phyloP scores from a whole-genome alignment of 441 rosid genomes.

The Viola pubescens region DNA sequence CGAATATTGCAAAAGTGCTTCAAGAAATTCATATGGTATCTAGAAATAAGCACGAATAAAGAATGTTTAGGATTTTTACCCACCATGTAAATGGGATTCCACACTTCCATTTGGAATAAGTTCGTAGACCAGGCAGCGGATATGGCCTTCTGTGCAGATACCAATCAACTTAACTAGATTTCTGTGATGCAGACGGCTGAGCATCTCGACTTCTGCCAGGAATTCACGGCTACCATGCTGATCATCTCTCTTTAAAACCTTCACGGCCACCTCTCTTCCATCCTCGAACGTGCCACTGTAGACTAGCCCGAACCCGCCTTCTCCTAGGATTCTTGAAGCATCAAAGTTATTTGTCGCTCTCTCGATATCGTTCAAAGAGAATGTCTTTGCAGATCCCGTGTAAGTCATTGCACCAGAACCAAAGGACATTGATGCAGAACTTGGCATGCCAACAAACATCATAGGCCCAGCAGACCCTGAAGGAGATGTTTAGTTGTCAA shows the following conservation, averaged over 20 bases:
- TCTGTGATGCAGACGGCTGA: slow-evolving; percentile 69
- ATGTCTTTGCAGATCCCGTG: slow-evolving; percentile 54
- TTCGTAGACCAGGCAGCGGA: slow-evolving; percentile 62
- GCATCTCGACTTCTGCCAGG: slow-evolving; percentile 78
- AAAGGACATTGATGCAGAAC: slow-evolving; percentile 28
- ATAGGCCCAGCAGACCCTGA: slow-evolving; percentile 30
- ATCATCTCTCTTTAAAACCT: slow-evolving; percentile 59
- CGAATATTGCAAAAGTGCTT: background rate
- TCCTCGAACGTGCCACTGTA: slow-evolving; percentile 52
- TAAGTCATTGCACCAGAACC: slow-evolving; percentile 44
- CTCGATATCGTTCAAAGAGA: slow-evolving; percentile 41
- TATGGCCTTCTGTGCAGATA: slow-evolving; percentile 43
- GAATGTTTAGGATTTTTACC: background rate
- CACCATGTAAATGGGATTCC: slow-evolving; percentile 69
- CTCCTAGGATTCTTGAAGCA: slow-evolving; percentile 43
- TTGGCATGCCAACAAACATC: slow-evolving; percentile 24
- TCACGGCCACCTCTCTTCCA: slow-evolving; percentile 57
- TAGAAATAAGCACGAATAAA: background rate
- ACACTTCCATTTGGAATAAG: slow-evolving; percentile 70
- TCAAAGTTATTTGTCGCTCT: slow-evolving; percentile 51
- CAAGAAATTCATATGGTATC: background rate
- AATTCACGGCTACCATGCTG: slow-evolving; percentile 61
- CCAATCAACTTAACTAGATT: slow-evolving; percentile 63
- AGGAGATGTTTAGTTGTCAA: background rate
- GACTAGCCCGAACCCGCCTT: slow-evolving; percentile 75